These are phyloP conservation scores for Ustilago hordei DNA, from an alignment of 1,284 basidiomycete species.

Conservation along the genomic window DNA sequence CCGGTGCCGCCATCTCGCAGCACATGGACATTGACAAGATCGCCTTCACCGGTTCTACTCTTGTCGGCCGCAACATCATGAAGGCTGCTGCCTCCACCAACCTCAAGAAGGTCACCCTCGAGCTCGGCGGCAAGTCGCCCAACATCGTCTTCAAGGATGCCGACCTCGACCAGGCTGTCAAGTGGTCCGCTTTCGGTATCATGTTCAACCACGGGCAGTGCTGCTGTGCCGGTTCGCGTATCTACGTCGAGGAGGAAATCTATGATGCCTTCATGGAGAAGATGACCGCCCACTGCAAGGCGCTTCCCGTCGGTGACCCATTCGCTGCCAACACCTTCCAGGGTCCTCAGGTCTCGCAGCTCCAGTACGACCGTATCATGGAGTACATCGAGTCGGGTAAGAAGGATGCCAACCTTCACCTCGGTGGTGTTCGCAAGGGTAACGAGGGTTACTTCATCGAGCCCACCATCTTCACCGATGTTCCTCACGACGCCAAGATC, in stretches of 20 bases:
- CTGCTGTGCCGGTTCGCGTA: constrained; percentile 79
- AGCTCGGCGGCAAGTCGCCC: constrained; percentile 84
- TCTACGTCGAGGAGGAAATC: constrained; percentile 77
- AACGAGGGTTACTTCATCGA: constrained; percentile 74
- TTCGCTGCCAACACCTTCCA: constrained; percentile 80
- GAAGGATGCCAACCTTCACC: constrained; percentile 78
- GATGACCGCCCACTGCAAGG: constrained; percentile 74
- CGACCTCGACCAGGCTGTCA: constrained; percentile 70
- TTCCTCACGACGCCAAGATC: constrained; percentile 75
- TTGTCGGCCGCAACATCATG: constrained; percentile 80
- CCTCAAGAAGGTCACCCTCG: constrained; percentile 86
- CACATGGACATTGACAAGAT: constrained; percentile 79
- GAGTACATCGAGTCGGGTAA: constrained; percentile 87
- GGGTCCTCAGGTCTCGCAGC: constrained; percentile 84
- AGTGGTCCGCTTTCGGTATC: constrained; percentile 83
- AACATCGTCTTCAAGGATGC: constrained; percentile 81
- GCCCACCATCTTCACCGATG: constrained; percentile 74
- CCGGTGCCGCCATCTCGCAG: constrained; percentile 76
- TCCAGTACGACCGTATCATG: constrained; percentile 91
- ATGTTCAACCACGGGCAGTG: constrained; percentile 75
- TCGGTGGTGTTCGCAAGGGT: constrained; percentile 78
- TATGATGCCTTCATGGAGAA: constrained; percentile 78
- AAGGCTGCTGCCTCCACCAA: constrained; percentile 85
- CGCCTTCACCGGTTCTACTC: constrained; percentile 75
- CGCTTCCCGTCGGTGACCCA: constrained; percentile 81